A percentile compares a stretch with the other conserved stretches of the same genome.
Conservation (phyloP, 164 flowering plant species). For the Magnolia sinica region DNA sequence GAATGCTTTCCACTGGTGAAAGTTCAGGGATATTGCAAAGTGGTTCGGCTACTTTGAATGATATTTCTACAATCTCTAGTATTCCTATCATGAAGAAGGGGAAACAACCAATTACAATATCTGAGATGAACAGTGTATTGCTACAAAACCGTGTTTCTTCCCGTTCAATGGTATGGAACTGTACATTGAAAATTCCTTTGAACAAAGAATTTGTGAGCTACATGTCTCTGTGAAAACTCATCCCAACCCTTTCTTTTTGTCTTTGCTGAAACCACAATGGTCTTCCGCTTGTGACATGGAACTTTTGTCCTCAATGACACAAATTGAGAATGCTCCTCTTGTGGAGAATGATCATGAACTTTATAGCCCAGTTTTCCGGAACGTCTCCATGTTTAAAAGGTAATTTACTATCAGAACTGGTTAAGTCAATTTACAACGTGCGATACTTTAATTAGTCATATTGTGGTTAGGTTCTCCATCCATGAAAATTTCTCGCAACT, state of each 20-base stretch:
- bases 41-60: conserved; percentile 5
- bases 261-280: conserved; percentile 7
- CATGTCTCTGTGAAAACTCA: neutral
- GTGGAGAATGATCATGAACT: conserved; percentile 9
- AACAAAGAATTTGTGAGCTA: neutral
- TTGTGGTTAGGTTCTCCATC: neutral
- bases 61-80: conserved; percentile 1
- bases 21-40: neutral
- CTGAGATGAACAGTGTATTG: conserved; percentile 2
- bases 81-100: conserved; percentile 4
- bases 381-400: conserved; percentile 13
- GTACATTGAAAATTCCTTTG: neutral
- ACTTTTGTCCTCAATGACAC: conserved; percentile 7
- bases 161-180: conserved; percentile 4
- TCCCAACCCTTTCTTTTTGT: neutral
- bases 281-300: conserved; percentile 9
- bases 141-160: neutral
- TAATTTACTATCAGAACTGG: neutral
- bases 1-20: neutral
- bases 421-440: neutral
- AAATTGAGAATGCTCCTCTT: conserved; percentile 14
- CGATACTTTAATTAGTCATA: neutral
- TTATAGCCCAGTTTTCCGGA: conserved; percentile 9
- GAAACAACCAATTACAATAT: neutral
- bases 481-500: neutral